Conservation (phyloP, 202 grass and related monocot species). For the Panicum virgatum region DNA sequence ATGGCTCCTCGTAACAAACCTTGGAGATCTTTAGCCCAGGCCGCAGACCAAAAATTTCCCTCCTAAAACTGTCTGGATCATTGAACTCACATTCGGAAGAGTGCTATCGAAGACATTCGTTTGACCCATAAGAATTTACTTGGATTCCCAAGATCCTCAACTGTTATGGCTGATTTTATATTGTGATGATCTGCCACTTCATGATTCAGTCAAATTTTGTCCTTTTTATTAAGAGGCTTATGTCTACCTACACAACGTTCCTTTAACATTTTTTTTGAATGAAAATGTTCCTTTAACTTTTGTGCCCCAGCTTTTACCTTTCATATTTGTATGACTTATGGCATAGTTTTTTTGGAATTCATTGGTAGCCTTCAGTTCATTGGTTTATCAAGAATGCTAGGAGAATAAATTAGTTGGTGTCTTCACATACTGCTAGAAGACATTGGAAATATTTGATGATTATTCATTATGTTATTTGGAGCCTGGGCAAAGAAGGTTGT, state of each 20-base stretch:
- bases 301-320: background rate
- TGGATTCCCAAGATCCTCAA: background rate
- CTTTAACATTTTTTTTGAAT: background rate
- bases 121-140: background rate
- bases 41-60: background rate
- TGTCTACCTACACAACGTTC: background rate
- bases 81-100: background rate
- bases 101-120: background rate
- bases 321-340: constrained; percentile 1
- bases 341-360: background rate
- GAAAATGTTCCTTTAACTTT: background rate
- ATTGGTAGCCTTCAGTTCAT: background rate
- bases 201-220: background rate
- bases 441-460: background rate
- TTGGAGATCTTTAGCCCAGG: background rate
- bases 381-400: constrained; percentile 2
- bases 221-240: background rate
- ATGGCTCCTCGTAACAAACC: background rate
- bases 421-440: background rate
- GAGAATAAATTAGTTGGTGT: background rate
- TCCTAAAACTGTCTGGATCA: background rate
- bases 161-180: background rate
- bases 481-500: background rate
- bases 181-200: background rate
- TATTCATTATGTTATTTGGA: background rate